Percentiles rank a stretch among this genome's conserved stretches.
Evolutionary conservation across 176 grass and related monocot genomes (phyloP).

Genomic region (Aegilops bicornis): DNA sequence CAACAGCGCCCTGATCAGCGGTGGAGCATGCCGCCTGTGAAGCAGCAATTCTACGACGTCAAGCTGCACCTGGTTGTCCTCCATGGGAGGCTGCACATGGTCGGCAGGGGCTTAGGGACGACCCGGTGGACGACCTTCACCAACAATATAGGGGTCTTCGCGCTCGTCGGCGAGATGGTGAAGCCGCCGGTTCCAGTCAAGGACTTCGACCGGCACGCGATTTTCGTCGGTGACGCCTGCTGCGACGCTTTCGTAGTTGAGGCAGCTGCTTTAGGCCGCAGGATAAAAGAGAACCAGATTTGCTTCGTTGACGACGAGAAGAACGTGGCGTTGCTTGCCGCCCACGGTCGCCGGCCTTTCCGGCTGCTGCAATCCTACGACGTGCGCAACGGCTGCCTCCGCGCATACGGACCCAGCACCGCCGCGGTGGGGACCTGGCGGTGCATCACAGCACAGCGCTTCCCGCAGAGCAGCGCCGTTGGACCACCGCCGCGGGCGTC

Average conservation of each 20-base stretch:
- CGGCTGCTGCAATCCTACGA: background rate
- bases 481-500: background rate
- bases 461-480: background rate
- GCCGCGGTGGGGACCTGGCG: background rate
- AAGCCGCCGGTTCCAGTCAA: background rate
- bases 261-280: too few relatives aligned
- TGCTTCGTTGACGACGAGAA: background rate
- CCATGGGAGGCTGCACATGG: background rate
- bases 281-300: background rate
- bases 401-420: background rate
- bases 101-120: background rate
- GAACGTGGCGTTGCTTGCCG: background rate
- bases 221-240: background rate
- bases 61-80: background rate
- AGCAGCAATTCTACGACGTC: background rate
- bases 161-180: background rate
- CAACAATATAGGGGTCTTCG: background rate
- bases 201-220: background rate
- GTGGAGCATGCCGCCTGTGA: background rate
- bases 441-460: background rate
- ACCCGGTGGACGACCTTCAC: background rate
- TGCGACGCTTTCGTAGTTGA: background rate
- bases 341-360: background rate
- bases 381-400: background rate
- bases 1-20: background rate